Conservation (phyloP, 768 basidiomycete species). For the Collybiopsis luxurians region DNA sequence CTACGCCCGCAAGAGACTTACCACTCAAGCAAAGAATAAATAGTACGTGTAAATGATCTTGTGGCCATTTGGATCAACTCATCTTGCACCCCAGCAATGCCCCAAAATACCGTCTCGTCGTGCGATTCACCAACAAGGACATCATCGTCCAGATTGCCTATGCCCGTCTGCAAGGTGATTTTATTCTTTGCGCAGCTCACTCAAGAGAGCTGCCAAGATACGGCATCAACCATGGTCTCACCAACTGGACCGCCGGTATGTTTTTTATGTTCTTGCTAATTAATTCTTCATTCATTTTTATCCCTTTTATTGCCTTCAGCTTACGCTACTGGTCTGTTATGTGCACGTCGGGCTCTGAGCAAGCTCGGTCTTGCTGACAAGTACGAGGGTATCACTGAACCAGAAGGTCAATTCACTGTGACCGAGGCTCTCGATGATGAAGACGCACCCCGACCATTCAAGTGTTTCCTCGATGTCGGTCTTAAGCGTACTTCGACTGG, state of each 20-base stretch:
- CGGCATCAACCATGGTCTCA: constrained; percentile 97
- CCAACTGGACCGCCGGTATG: constrained; percentile 96
- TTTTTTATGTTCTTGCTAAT: background rate
- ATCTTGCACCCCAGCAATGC: constrained; percentile 59
- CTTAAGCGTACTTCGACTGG: constrained; percentile 97
- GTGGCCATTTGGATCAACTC: background rate
- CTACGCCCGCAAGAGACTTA: constrained; percentile 96
- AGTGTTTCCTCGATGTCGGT: constrained; percentile 97
- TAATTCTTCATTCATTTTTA: constrained; percentile 5
- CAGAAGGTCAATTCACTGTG: constrained; percentile 79
- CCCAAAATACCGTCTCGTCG: constrained; percentile 97
- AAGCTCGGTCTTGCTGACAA: constrained; percentile 98
- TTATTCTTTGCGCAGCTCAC: constrained; percentile 83
- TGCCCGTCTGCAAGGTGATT: constrained; percentile 96
- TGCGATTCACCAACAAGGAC: constrained; percentile 98
- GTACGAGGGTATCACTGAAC: constrained; percentile 91
- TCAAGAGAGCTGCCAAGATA: constrained; percentile 93
- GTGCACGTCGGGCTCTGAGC: constrained; percentile 89
- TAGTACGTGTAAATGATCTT: constrained; percentile 51
- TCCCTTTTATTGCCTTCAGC: constrained; percentile 40
- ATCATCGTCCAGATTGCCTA: constrained; percentile 95
- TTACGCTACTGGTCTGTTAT: constrained; percentile 95
- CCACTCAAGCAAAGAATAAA: constrained; percentile 99
- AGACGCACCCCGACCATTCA: constrained; percentile 97
- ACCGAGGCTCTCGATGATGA: constrained; percentile 90